Evolutionary conservation across 306 rosid genomes (phyloP).

Genomic region (Sechiopsis laciniata): DNA sequence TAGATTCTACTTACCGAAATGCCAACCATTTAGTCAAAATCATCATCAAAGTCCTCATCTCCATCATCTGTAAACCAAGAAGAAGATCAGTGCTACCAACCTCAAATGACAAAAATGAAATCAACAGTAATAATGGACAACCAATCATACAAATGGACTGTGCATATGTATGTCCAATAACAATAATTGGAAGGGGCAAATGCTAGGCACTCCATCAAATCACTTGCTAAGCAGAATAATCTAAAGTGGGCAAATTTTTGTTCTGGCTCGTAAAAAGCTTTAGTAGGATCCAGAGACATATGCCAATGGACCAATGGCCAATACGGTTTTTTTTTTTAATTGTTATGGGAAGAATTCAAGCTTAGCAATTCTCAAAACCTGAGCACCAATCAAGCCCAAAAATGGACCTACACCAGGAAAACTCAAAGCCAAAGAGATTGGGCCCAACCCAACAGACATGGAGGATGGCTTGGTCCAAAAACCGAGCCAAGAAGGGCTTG

Average conservation of each 20-base stretch:
- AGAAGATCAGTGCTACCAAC: conserved; percentile 18
- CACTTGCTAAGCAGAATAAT: background rate
- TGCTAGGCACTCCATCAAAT: conserved; percentile 5
- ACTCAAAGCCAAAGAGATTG: too few species aligned
- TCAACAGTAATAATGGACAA: background rate
- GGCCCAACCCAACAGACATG: too few species aligned
- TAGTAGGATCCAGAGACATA: background rate
- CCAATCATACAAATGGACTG: conserved; percentile 5
- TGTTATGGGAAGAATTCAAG: too few species aligned
- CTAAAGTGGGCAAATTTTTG: background rate
- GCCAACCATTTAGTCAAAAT: conserved; percentile 40
- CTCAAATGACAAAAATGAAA: background rate
- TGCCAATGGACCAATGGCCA: background rate
- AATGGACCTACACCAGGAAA: too few species aligned
- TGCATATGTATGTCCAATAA: background rate
- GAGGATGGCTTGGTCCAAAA: too few species aligned
- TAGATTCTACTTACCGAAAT: conserved; percentile 41
- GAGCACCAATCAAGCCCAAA: too few species aligned
- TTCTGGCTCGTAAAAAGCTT: background rate
- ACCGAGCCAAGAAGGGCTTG: too few species aligned
- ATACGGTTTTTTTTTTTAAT: background rate
- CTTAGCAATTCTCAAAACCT: too few species aligned
- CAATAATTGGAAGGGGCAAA: conserved; percentile 13
- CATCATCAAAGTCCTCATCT: conserved; percentile 38
- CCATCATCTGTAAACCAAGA: conserved; percentile 41